Conservation (phyloP, 805 yeast species). For the Myxozyma neglecta region DNA sequence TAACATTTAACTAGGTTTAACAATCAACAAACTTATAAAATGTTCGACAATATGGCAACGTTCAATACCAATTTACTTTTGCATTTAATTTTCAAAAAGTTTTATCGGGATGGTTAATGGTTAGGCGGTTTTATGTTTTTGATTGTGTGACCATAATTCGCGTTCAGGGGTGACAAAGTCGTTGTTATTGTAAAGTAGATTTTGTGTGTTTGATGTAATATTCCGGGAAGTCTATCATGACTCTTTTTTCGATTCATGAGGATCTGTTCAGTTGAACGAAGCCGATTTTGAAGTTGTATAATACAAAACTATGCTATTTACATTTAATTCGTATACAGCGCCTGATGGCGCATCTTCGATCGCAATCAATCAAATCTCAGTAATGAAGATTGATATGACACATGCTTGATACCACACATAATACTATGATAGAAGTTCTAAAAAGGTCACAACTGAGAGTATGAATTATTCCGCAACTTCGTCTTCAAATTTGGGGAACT, state of each 20-base stretch:
- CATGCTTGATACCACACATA: background rate
- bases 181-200: too few species aligned
- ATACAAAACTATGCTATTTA: too few species aligned
- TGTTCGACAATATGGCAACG: slow-evolving; percentile 67
- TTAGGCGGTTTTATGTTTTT: background rate
- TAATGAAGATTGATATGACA: too few species aligned
- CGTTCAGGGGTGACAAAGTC: too few species aligned
- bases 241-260: too few species aligned
- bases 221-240: too few species aligned
- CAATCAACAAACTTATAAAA: slow-evolving; percentile 50
- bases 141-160: background rate
- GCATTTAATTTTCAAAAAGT: slow-evolving; percentile 68
- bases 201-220: too few species aligned
- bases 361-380: too few species aligned
- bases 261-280: too few species aligned
- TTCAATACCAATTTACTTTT: slow-evolving; percentile 69
- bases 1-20: slow-evolving; percentile 42
- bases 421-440: background rate
- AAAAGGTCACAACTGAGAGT: background rate
- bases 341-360: too few species aligned
- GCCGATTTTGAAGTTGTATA: too few species aligned
- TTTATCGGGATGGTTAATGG: slow-evolving; percentile 37
- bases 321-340: too few species aligned
- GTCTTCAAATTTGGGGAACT: slow-evolving; percentile 22
- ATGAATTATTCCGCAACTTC: slow-evolving; percentile 1